phyloP scores from a whole-genome alignment of 108 stramenopile genomes.

The Nitzschia inconspicua region DNA sequence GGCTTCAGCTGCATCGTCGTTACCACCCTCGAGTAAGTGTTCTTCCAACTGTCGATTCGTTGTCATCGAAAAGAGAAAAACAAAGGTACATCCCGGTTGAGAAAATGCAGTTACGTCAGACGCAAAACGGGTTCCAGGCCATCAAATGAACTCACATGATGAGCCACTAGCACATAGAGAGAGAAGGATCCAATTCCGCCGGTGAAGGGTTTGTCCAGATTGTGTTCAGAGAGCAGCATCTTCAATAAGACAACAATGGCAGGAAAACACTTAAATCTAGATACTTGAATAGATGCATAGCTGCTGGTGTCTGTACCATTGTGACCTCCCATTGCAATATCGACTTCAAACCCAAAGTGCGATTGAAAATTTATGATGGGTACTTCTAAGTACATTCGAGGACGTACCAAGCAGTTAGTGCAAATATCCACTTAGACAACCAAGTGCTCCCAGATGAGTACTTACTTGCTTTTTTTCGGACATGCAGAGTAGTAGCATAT shows the following conservation, averaged over 20 bases:
- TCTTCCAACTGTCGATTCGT: conserved; percentile 18
- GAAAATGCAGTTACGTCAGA: background rate
- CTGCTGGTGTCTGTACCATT: conserved; percentile 74
- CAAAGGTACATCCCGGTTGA: background rate
- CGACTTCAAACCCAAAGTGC: conserved; percentile 67
- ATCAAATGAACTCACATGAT: conserved; percentile 56
- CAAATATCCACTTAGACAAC: too few species aligned
- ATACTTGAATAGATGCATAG: conserved; percentile 53
- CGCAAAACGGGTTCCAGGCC: background rate
- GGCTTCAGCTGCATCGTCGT: conserved; percentile 37
- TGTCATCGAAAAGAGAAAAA: background rate
- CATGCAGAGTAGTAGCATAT: background rate
- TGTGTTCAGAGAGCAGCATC: conserved; percentile 70
- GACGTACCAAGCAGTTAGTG: too few species aligned
- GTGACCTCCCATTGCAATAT: conserved; percentile 79
- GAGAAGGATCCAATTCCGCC: conserved; percentile 90
- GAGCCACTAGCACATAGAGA: conserved; percentile 83
- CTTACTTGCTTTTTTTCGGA: conserved; percentile 24
- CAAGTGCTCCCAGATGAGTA: too few species aligned
- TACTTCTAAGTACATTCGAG: conserved; percentile 53
- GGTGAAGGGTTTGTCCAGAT: conserved; percentile 88
- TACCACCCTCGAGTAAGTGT: conserved; percentile 45
- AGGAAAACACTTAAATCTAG: conserved; percentile 66
- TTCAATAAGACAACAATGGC: conserved; percentile 69
- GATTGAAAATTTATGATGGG: conserved; percentile 77